Evolutionary conservation across 192 early-diverging fungal species (phyloP).

Genomic region (Backusella psychrophila): DNA sequence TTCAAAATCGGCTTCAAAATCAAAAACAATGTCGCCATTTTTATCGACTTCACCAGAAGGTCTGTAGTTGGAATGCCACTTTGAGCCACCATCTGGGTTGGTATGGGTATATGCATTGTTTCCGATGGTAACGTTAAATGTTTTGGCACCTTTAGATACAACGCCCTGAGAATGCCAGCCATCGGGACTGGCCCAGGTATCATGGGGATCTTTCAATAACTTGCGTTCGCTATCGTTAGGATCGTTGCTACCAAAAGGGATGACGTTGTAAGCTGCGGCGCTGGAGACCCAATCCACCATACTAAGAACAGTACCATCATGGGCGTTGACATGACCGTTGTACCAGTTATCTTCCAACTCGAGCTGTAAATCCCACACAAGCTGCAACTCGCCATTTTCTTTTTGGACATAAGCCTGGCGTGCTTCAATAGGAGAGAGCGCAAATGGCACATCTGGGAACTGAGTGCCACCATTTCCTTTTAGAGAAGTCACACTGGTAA

Average conservation of each 20-base stretch:
- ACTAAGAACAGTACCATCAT: conserved; percentile 57
- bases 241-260: conserved; percentile 77
- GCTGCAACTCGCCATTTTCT: conserved; percentile 51
- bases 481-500: neutral
- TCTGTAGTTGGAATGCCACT: conserved; percentile 76
- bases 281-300: conserved; percentile 88
- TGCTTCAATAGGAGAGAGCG: conserved; percentile 55
- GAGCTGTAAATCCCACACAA: conserved; percentile 82
- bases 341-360: conserved; percentile 83
- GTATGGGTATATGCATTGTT: conserved; percentile 94
- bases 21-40: conserved; percentile 59
- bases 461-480: neutral
- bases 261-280: conserved; percentile 72
- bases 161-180: conserved; percentile 73
- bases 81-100: conserved; percentile 68
- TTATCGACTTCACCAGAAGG: conserved; percentile 56
- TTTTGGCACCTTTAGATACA: conserved; percentile 22
- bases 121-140: conserved; percentile 71
- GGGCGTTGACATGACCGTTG: conserved; percentile 65
- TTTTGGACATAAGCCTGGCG: conserved; percentile 65
- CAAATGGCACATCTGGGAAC: conserved; percentile 52
- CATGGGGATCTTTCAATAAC: conserved; percentile 52
- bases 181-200: conserved; percentile 55
- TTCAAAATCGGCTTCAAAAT: conserved; percentile 68
- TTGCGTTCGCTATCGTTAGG: conserved; percentile 65